phyloP scores from a whole-genome alignment of 768 basidiomycete genomes.

The Phlegmacium glaucopus region DNA sequence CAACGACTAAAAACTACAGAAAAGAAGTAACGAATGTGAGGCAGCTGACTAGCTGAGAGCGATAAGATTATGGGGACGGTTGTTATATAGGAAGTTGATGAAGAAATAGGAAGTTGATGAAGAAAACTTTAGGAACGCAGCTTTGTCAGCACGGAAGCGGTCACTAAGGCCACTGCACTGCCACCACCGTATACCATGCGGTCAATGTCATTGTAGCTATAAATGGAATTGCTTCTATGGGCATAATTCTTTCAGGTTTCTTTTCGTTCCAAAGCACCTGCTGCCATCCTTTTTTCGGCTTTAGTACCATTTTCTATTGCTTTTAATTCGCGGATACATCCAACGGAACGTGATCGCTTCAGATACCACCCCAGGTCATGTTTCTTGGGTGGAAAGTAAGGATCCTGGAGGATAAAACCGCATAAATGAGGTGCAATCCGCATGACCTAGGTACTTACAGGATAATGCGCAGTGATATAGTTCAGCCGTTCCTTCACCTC shows the following conservation, averaged over 20 bases:
- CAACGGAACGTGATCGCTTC: constrained; percentile 36
- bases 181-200: no score
- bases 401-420: constrained; percentile 26
- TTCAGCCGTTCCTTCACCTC: constrained; percentile 28
- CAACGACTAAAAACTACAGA: constrained; percentile 8
- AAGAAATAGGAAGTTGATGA: constrained; percentile 10
- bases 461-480: constrained; percentile 23
- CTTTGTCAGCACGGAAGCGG: no score
- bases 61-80: constrained; percentile 9
- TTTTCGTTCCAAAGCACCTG: not conserved
- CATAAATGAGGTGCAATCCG: not conserved
- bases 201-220: no score
- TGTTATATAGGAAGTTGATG: constrained; percentile 11
- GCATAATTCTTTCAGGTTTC: not conserved
- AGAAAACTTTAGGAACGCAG: constrained; percentile 6
- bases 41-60: constrained; percentile 23
- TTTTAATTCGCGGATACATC: constrained; percentile 31
- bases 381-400: constrained; percentile 31
- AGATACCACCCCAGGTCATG: constrained; percentile 37
- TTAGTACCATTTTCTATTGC: not conserved
- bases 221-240: no score
- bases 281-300: not conserved
- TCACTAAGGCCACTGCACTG: not conserved
- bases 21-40: constrained; percentile 32
- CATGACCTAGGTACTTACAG: constrained; percentile 21